These are phyloP conservation scores for Austroboletus eburneus DNA, from an alignment of 768 basidiomycete species.

Conservation along the genomic window DNA sequence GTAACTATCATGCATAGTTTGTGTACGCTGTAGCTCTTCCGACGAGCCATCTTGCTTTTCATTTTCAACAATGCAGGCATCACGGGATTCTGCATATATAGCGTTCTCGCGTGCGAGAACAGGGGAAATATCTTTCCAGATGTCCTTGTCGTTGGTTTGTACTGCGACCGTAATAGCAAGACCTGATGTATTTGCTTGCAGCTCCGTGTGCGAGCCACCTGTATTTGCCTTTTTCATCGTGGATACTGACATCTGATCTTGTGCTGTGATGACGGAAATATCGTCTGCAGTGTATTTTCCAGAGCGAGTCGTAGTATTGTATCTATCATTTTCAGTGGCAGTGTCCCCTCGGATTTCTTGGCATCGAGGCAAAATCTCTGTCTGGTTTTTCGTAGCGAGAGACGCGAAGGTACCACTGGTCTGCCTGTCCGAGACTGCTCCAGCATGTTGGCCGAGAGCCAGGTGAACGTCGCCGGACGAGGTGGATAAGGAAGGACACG, in stretches of 20 bases:
- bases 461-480: no score
- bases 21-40: background rate
- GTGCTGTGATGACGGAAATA: background rate
- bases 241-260: background rate
- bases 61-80: background rate
- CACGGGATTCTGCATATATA: background rate
- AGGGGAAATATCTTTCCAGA: background rate
- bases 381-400: no score
- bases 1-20: background rate
- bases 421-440: no score
- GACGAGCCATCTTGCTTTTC: background rate
- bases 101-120: background rate
- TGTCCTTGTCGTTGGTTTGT: background rate
- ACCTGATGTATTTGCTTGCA: background rate
- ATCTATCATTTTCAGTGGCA: background rate
- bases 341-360: background rate
- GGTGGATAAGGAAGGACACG: no score
- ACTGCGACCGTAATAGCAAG: background rate
- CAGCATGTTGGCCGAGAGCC: no score
- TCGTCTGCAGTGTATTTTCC: background rate
- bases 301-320: background rate
- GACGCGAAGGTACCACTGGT: no score
- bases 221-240: background rate
- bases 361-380: background rate
- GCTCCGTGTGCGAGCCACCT: no score